Percentiles rank a stretch among this genome's conserved stretches.
Evolutionary conservation across 2,329 filamentous ascomycete genomes (phyloP).

Genomic region (Sporothrix schenckii): DNA sequence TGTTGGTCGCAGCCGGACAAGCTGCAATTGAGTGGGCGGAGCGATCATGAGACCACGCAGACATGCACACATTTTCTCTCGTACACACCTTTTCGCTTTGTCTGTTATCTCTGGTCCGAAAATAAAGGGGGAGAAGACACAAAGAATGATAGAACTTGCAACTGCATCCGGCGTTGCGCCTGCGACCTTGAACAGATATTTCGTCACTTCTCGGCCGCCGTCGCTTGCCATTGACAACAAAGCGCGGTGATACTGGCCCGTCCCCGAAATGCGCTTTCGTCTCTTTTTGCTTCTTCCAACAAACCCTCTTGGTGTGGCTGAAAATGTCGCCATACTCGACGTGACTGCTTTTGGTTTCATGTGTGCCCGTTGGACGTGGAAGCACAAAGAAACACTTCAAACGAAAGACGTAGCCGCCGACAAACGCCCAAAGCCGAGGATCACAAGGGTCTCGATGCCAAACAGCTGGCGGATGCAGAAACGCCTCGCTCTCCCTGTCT

Average conservation of each 20-base stretch:
- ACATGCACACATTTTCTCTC: neutral
- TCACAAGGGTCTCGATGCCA: neutral
- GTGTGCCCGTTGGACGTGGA: neutral
- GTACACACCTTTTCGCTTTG: neutral
- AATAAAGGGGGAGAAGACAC: neutral
- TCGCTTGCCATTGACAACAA: neutral
- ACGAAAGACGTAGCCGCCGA: neutral
- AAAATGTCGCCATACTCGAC: constrained; percentile 1
- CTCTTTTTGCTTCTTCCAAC: neutral
- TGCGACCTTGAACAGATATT: neutral
- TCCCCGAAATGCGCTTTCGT: neutral
- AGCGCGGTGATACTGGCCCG: neutral
- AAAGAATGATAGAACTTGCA: neutral
- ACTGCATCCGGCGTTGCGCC: constrained; percentile 7
- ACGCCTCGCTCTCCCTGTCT: neutral
- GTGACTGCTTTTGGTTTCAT: constrained; percentile 10
- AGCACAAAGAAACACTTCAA: neutral
- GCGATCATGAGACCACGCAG: neutral
- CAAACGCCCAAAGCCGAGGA: neutral
- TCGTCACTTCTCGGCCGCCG: neutral
- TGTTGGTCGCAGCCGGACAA: neutral
- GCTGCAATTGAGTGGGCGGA: neutral
- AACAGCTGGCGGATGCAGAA: neutral
- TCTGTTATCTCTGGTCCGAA: neutral
- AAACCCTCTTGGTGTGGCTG: neutral